phyloP scores from a whole-genome alignment of 306 rosid genomes.

The Casuarina glauca region DNA sequence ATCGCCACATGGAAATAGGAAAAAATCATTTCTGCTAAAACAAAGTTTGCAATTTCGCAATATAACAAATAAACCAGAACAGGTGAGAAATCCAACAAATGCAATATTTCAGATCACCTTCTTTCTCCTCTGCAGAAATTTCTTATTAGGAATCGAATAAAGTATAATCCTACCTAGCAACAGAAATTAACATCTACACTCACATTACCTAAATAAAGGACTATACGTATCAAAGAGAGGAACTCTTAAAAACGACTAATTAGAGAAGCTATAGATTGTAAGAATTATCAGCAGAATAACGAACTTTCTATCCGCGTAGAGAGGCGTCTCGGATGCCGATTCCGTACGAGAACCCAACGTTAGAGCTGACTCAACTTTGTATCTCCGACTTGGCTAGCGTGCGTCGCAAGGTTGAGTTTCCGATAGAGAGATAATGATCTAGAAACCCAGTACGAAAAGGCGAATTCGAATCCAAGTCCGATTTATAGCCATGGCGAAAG shows the following conservation, averaged over 20 bases:
- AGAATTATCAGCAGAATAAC: slow-evolving; percentile 29
- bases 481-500: slow-evolving; percentile 24
- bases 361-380: background rate
- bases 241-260: background rate
- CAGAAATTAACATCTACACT: background rate
- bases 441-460: background rate
- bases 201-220: slow-evolving; percentile 32
- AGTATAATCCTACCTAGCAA: background rate
- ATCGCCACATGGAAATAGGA: no score
- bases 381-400: slow-evolving; percentile 36
- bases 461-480: background rate
- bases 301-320: slow-evolving; percentile 38
- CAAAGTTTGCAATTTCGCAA: slow-evolving; percentile 13
- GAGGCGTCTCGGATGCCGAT: slow-evolving; percentile 25
- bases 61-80: slow-evolving; percentile 14
- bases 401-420: background rate
- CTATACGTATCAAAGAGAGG: slow-evolving; percentile 2
- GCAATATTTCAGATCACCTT: slow-evolving; percentile 17
- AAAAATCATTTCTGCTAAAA: no score
- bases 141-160: slow-evolving; percentile 5
- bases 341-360: background rate
- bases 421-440: background rate
- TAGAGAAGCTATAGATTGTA: background rate
- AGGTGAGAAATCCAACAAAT: background rate
- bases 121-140: background rate